phyloP scores from a whole-genome alignment of 1,139 yeast species.

The Suhomyces maxii region DNA sequence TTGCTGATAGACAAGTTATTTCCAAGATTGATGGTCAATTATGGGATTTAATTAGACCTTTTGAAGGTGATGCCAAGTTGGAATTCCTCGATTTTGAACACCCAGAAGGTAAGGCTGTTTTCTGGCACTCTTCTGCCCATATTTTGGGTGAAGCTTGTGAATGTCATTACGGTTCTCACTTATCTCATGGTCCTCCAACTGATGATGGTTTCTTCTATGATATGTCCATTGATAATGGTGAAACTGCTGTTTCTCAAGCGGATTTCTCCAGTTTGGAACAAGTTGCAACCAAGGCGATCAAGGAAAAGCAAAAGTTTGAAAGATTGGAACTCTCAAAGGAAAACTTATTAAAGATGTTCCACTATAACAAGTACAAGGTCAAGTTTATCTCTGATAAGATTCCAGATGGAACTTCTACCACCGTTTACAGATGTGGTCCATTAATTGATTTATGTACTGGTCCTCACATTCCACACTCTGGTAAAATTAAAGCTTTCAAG shows the following conservation, averaged over 20 bases:
- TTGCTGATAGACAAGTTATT: constrained; percentile 80
- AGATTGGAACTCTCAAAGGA: constrained; percentile 92
- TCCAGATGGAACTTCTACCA: constrained; percentile 94
- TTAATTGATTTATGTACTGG: constrained; percentile 97
- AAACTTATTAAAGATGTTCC: constrained; percentile 87
- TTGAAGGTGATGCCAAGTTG: constrained; percentile 69
- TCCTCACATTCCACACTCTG: constrained; percentile 98
- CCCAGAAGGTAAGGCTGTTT: constrained; percentile 91
- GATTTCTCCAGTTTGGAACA: constrained; percentile 87
- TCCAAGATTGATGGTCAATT: constrained; percentile 85
- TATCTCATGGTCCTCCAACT: constrained; percentile 91
- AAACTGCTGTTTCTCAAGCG: constrained; percentile 68
- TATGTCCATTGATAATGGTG: constrained; percentile 82
- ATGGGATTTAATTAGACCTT: constrained; percentile 96
- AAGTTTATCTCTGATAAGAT: constrained; percentile 82
- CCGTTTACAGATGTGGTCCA: constrained; percentile 98
- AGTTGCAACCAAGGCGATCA: constrained; percentile 87
- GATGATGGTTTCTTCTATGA: constrained; percentile 98
- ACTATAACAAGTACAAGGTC: constrained; percentile 94
- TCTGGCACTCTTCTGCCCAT: constrained; percentile 99
- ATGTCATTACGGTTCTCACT: constrained; percentile 91
- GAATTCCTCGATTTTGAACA: constrained; percentile 69
- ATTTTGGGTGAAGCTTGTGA: constrained; percentile 98
- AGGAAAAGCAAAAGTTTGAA: constrained; percentile 95
- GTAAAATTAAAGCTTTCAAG: constrained; percentile 92